Evolutionary conservation across 768 basidiomycete genomes (phyloP).

Genomic region (Terana coerulea): DNA sequence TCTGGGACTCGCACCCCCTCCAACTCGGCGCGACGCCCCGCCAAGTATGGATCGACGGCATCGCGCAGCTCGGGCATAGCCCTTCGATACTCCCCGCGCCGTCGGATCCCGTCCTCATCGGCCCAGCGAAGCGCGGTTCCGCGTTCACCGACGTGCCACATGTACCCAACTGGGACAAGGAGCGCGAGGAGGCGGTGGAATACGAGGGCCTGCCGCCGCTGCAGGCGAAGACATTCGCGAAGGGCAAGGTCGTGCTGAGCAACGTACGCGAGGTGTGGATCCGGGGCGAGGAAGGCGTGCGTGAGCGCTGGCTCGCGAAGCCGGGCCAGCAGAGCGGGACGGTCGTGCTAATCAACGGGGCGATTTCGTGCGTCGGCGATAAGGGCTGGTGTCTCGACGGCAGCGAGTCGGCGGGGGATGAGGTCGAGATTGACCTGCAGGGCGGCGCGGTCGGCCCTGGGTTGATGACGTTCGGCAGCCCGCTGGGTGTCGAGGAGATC

Average conservation of each 20-base stretch:
- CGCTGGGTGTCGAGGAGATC: conserved; percentile 71
- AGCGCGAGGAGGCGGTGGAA: conserved; percentile 54
- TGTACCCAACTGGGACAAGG: conserved; percentile 69
- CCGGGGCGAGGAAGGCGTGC: conserved; percentile 27
- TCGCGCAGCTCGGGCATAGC: conserved; percentile 58
- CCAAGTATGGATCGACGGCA: conserved; percentile 82
- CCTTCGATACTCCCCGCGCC: conserved; percentile 5
- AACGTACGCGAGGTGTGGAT: conserved; percentile 47
- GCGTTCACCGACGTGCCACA: conserved; percentile 40
- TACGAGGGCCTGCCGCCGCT: conserved; percentile 80
- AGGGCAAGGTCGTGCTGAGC: conserved; percentile 50
- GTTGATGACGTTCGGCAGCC: conserved; percentile 66
- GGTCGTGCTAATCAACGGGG: conserved; percentile 38
- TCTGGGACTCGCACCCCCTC: conserved; percentile 39
- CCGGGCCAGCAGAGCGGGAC: conserved; percentile 12
- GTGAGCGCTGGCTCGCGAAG: conserved; percentile 34
- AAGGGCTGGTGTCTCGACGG: conserved; percentile 17
- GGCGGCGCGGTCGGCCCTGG: conserved; percentile 71
- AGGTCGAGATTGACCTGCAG: conserved; percentile 50
- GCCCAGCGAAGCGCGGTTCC: conserved; percentile 21
- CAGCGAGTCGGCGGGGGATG: conserved; percentile 35
- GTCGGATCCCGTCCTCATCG: conserved; percentile 15
- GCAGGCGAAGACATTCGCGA: conserved; percentile 33
- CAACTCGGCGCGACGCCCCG: conserved; percentile 44
- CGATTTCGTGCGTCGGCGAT: conserved; percentile 35